Base-by-base conservation (phyloP, 192 early-diverging fungal genomes). In the Diversispora eburnea region DNA sequence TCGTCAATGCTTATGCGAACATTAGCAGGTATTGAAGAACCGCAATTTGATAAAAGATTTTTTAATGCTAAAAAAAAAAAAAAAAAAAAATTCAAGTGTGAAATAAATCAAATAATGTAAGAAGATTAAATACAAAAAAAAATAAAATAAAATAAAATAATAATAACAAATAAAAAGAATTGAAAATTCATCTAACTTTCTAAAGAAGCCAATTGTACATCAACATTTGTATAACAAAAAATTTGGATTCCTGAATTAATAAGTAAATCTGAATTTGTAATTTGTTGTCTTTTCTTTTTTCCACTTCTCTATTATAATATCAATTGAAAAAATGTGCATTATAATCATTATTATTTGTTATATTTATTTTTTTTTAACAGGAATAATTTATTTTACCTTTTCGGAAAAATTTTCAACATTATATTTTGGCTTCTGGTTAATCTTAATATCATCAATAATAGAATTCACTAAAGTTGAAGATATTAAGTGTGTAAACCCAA, bases 1-100 rank as follows among this genome's bases (percentile, higher is more conserved):
- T 75, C 74, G 58, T 84, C 83, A 19, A 82, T 48, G 8, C 72
- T 51, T 33, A 55, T 41, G 8, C 80, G 67, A 33, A 25, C 47
- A 47, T 60, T 62, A 5, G 52, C 22, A 20, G 81, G 67, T 65
- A 80, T 72, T 8, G 72, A 76, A 22, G 70, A 70, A 22, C 78
- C 80, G 39, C 74, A 72, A 42, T 10, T 25, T 49, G 42, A 67
- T 9, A 80, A 55, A 12, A 80, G 63, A 19, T n/a, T 56, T 49
- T 76, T 49, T 4, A 78, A 47, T 4, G 57, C 77, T 77, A 47
- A 3, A 49, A n/a, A n/a, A n/a, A n/a, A n/a, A n/a, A n/a, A n/a
- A n/a, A n/a, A n/a, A n/a, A n/a, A n/a, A 51, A 67, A 49, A 51
- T 15, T 19, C 12, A 33, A 69, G 12, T 4, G 8, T 33, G 25